Base-by-base conservation (phyloP, 495 filamentous ascomycete species). In the Lophium mytilinum region DNA sequence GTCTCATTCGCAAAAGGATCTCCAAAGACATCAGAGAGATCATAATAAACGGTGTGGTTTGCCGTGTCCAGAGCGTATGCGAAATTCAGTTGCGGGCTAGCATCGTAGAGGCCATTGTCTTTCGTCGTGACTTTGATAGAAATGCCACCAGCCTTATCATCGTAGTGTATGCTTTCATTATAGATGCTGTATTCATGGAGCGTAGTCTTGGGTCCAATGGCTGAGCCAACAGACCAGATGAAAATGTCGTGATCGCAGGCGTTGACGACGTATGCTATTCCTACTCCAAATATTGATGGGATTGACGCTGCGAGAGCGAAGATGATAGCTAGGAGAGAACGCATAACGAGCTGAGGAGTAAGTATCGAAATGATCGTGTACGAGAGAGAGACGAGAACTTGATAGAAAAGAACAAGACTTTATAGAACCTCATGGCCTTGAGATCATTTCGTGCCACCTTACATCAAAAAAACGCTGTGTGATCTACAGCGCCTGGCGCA, bases 11-110 rank as follows among this genome's bases (percentile, higher is more conserved):
- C 41, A 45, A 45, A 30, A 45, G 41, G 41, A 15, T 45, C 41
- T 9, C 41, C 41, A n/a, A 8, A 9, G 9, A 45, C 19, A 45
- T 45, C 41, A 42, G 57, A 15, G 57, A 19, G 51, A 55, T 35
- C 50, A 51, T 49, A 50, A 37, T 50, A 46, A 24, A 47, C 52
- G 37, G 37, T 34, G 50, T 37, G 6, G 36, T 48, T 50, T 35
- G 42, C 17, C 3, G 24, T 6, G 24, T 39, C 35, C n/a, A 21
- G 15, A n/a, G 35, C 14, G 15, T 54, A 54, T 9, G 37, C 21
- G 12, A 54, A 30, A 15, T 34, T 19, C 19, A 54, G 3, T 14
- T 34, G 11, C 17, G 39, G 52, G 9, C 6, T 14, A 33, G 7
- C 18, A 9, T 43, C 41, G 9, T 46, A 42, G 52, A 54, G 18